These are phyloP conservation scores for Hypoxylon fragiforme DNA, from an alignment of 495 filamentous ascomycete species.

Conservation along the genomic window DNA sequence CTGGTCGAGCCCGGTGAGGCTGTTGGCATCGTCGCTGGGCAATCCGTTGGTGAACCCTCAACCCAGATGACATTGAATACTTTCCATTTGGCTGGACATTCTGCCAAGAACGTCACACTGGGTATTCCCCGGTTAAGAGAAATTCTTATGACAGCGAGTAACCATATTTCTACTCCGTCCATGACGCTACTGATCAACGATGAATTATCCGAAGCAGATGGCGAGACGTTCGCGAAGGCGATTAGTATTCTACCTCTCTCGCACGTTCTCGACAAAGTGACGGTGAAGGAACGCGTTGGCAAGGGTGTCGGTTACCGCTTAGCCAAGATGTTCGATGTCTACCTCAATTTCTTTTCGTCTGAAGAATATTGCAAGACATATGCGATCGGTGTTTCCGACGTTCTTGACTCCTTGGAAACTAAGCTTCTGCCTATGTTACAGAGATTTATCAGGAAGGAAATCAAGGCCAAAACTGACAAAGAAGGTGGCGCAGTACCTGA, in stretches of 20 bases:
- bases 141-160: conserved; percentile 97
- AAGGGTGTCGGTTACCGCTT: conserved; percentile 63
- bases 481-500: conserved; percentile 73
- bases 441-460: conserved; percentile 67
- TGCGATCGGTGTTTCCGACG: conserved; percentile 75
- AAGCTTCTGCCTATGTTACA: conserved; percentile 75
- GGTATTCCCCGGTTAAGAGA: conserved; percentile 97
- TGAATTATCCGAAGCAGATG: conserved; percentile 69
- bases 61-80: conserved; percentile 99
- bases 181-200: conserved; percentile 85
- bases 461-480: conserved; percentile 74
- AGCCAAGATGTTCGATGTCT: conserved; percentile 83
- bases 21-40: conserved; percentile 95
- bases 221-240: conserved; percentile 83
- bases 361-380: conserved; percentile 84
- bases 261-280: conserved; percentile 82
- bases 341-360: conserved; percentile 79
- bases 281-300: conserved; percentile 75
- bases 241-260: conserved; percentile 87
- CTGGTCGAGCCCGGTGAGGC: conserved; percentile 95
- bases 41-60: conserved; percentile 95
- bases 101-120: conserved; percentile 96
- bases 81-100: conserved; percentile 98
- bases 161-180: conserved; percentile 81
- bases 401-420: conserved; percentile 74